Conservation (phyloP, 306 rosid species). For the Cucurbita argyrosperma region DNA sequence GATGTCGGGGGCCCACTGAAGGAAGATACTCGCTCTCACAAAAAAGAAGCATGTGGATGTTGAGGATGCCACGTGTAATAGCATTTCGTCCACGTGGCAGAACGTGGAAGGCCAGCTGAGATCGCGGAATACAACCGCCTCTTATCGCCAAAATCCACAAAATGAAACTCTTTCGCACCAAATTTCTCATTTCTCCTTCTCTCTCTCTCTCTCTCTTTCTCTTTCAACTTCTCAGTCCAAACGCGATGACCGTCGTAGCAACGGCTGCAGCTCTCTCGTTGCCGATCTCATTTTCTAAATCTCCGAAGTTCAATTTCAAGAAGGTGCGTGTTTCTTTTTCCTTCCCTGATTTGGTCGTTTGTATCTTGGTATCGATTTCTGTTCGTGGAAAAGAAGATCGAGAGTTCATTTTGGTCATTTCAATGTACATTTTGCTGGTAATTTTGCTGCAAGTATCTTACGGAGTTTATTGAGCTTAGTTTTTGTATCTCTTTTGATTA, state of each 20-base stretch:
- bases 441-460: neutral
- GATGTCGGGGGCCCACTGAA: slow-evolving; percentile 24
- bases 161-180: slow-evolving; percentile 7
- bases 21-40: slow-evolving; percentile 2
- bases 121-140: slow-evolving; percentile 57
- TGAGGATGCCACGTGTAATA: slow-evolving; percentile 28
- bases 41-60: slow-evolving; percentile 36
- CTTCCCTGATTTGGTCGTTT: neutral
- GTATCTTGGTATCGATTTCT: neutral
- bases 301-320: slow-evolving; percentile 41
- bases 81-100: slow-evolving; percentile 36
- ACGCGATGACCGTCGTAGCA: slow-evolving; percentile 62
- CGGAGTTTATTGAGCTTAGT: neutral
- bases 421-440: neutral
- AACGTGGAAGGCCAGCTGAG: slow-evolving; percentile 36
- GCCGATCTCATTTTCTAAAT: slow-evolving; percentile 34
- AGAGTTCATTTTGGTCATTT: neutral
- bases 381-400: neutral
- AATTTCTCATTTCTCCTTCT: neutral
- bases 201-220: neutral
- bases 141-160: slow-evolving; percentile 41
- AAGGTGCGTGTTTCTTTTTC: slow-evolving; percentile 19
- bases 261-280: slow-evolving; percentile 67
- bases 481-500: neutral
- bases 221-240: slow-evolving; percentile 14